phyloP scores from a whole-genome alignment of 2,329 filamentous ascomycete genomes.

The Mycogone perniciosa region DNA sequence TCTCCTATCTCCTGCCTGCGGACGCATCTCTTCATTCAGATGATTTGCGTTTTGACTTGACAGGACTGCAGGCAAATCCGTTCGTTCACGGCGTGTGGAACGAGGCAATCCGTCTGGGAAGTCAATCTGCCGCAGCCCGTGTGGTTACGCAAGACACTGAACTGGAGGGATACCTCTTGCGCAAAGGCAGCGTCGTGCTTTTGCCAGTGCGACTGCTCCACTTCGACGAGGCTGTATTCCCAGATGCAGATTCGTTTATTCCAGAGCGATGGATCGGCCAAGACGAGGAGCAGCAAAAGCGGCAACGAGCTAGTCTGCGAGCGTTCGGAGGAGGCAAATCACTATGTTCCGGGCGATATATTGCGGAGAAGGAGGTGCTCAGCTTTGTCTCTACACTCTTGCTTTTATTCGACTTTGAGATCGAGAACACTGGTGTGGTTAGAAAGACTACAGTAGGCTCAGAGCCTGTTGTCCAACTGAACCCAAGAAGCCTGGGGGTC shows the following conservation, averaged over 20 bases:
- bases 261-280: constrained; percentile 3
- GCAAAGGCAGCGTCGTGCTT: constrained; percentile 3
- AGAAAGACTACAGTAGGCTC: not conserved
- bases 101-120: constrained; percentile 4
- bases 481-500: constrained; percentile 5
- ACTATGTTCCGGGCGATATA: constrained; percentile 5
- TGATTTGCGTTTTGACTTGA: not conserved
- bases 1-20: not conserved
- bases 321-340: constrained; percentile 4
- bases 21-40: not conserved
- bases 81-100: constrained; percentile 5
- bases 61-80: not conserved
- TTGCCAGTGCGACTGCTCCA: constrained; percentile 2
- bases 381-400: constrained; percentile 2
- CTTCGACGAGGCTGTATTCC: not conserved
- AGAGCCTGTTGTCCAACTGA: not conserved
- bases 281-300: not conserved
- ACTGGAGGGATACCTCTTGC: constrained; percentile 3
- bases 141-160: constrained; percentile 5
- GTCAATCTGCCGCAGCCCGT: not conserved
- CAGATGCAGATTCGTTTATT: not conserved
- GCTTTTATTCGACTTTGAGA: constrained; percentile 3
- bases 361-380: constrained; percentile 3
- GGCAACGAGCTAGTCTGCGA: not conserved
- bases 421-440: not conserved